phyloP scores from a whole-genome alignment of 2,329 filamentous ascomycete genomes.

The Berkeleyomyces basicola region DNA sequence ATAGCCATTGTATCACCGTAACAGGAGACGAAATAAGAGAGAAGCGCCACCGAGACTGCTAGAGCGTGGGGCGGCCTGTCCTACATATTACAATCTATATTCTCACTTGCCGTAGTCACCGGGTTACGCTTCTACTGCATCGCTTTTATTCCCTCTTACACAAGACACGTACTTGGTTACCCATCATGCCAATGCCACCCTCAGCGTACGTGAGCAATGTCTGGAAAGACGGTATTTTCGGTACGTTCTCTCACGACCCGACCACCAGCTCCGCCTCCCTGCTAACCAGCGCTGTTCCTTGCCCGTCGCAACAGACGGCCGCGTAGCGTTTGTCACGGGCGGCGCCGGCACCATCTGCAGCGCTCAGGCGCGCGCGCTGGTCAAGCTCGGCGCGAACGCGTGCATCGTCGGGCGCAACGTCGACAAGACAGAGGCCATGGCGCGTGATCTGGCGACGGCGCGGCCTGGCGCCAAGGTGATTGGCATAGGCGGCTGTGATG shows the following conservation, averaged over 20 bases:
- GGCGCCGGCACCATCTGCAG: constrained; percentile 89
- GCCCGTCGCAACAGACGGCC: constrained; percentile 42
- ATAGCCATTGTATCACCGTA: background rate
- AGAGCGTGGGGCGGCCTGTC: background rate
- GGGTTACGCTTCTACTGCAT: too few relatives aligned
- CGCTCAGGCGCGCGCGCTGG: constrained; percentile 79
- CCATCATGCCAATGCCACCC: constrained; percentile 48
- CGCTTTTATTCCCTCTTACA: background rate
- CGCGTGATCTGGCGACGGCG: constrained; percentile 65
- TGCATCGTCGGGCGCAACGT: constrained; percentile 85
- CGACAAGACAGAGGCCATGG: constrained; percentile 69
- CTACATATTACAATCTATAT: too few relatives aligned
- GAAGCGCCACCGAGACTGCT: background rate
- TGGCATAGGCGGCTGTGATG: constrained; percentile 65
- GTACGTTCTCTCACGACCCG: constrained; percentile 28
- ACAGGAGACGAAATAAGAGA: background rate
- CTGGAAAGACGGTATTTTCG: constrained; percentile 78
- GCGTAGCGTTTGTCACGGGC: constrained; percentile 89
- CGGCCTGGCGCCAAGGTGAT: constrained; percentile 69
- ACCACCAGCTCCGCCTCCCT: background rate
- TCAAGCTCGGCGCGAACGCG: constrained; percentile 80
- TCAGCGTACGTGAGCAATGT: constrained; percentile 65
- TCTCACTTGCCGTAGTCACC: too few relatives aligned
- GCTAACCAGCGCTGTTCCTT: too few relatives aligned
- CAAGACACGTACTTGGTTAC: background rate